Evolutionary conservation across 352 stramenopile species (phyloP).

Genomic region (Hyaloperonospora arabidopsidis): DNA sequence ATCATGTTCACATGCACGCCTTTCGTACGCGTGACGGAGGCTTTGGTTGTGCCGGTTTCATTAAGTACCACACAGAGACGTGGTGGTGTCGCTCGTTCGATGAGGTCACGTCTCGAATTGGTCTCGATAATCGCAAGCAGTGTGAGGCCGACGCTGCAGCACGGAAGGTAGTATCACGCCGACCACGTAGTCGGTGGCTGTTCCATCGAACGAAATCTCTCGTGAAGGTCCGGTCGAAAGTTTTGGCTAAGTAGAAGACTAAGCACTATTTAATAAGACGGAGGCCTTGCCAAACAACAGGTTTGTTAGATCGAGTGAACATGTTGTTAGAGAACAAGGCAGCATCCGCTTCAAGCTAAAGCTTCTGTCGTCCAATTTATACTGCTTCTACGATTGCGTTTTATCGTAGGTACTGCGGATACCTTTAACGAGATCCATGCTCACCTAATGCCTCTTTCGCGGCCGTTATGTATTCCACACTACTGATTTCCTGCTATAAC

Average conservation of each 20-base stretch:
- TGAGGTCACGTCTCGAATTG: slow-evolving; percentile 50
- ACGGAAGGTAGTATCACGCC: slow-evolving; percentile 13
- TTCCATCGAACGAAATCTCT: slow-evolving; percentile 11
- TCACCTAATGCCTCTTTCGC: slow-evolving; percentile 11
- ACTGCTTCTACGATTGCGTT: too few species aligned
- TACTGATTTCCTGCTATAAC: slow-evolving; percentile 17
- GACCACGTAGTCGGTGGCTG: slow-evolving; percentile 13
- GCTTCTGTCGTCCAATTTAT: too few species aligned
- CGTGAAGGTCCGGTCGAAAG: slow-evolving; percentile 21
- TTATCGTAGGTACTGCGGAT: too few species aligned
- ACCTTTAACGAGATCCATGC: neutral
- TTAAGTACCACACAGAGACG: slow-evolving; percentile 82
- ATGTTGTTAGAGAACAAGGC: too few species aligned
- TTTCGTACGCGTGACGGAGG: slow-evolving; percentile 54
- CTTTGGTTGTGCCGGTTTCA: slow-evolving; percentile 56
- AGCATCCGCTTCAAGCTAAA: too few species aligned
- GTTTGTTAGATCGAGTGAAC: too few species aligned
- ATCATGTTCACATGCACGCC: slow-evolving; percentile 86
- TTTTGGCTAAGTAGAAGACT: slow-evolving; percentile 17
- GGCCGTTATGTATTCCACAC: slow-evolving; percentile 15
- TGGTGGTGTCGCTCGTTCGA: slow-evolving; percentile 84
- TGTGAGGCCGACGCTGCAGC: slow-evolving; percentile 7
- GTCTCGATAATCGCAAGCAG: slow-evolving; percentile 14
- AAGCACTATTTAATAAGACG: slow-evolving; percentile 18
- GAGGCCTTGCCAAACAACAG: neutral